Percentiles rank a stretch among this genome's conserved stretches.
Conservation (phyloP, 176 grass and related monocot genomes). For the Raddia distichophylla region DNA sequence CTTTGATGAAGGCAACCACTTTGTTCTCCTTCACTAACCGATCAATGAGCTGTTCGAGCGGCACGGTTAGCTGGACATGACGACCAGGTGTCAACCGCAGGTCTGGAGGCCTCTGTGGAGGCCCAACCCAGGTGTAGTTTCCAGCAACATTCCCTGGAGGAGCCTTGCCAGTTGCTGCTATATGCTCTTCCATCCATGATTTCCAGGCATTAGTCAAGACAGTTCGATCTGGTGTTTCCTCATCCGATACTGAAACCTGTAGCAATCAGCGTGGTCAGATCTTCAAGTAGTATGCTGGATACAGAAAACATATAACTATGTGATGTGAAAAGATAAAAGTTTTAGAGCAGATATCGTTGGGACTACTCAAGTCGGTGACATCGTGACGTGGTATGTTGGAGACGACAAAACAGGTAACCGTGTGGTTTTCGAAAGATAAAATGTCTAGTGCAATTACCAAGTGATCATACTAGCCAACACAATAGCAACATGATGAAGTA, state of each 20-base stretch:
- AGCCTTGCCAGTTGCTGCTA: constrained; percentile 66
- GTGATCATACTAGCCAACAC: not conserved
- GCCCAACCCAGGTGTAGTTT: constrained; percentile 74
- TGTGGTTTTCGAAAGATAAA: not conserved
- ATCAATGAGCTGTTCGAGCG: constrained; percentile 75
- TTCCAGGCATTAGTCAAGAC: constrained; percentile 79
- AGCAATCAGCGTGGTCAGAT: constrained; percentile 10
- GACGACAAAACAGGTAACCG: not conserved
- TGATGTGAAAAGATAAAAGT: not conserved
- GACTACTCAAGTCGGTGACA: no score
- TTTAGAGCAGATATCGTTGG: not conserved
- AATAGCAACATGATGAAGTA: not conserved
- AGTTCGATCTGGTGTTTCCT: constrained; percentile 48
- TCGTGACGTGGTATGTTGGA: not conserved
- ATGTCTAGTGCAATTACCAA: not conserved
- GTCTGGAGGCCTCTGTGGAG: constrained; percentile 60
- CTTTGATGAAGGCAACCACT: constrained; percentile 98
- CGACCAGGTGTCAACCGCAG: constrained; percentile 80
- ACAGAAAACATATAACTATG: not conserved
- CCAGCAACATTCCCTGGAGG: constrained; percentile 85
- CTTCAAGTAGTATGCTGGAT: not conserved
- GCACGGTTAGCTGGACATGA: constrained; percentile 77
- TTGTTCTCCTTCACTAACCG: constrained; percentile 86
- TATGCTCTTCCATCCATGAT: constrained; percentile 94
- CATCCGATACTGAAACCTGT: constrained; percentile 68